Conservation (phyloP, 2,329 filamentous ascomycete genomes). For the Ilyonectria sp. region DNA sequence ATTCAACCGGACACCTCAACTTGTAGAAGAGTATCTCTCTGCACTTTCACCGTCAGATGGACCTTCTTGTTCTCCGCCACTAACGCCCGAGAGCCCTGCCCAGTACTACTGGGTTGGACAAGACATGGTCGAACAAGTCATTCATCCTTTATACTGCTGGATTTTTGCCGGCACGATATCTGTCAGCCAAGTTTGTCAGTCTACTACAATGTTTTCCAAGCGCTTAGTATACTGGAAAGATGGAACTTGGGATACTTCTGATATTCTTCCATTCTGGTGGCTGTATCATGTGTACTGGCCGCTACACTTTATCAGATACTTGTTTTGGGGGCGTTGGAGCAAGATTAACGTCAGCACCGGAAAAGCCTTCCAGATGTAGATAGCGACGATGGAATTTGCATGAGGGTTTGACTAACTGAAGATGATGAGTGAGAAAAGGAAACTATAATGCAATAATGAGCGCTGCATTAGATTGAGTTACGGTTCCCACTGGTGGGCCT, state of each 20-base stretch:
- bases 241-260: constrained; percentile 66
- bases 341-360: constrained; percentile 77
- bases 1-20: constrained; percentile 64
- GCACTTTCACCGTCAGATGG: constrained; percentile 52
- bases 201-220: constrained; percentile 47
- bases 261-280: constrained; percentile 71
- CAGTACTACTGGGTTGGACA: constrained; percentile 77
- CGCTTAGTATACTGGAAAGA: constrained; percentile 68
- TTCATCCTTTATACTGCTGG: constrained; percentile 60
- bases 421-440: no score
- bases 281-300: constrained; percentile 72
- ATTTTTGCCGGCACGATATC: constrained; percentile 44
- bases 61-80: constrained; percentile 27
- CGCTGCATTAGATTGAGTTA: no score
- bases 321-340: constrained; percentile 70
- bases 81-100: constrained; percentile 42
- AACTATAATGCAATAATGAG: no score
- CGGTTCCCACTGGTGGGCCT: no score
- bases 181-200: constrained; percentile 37
- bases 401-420: no score
- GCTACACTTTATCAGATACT: constrained; percentile 61
- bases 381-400: no score
- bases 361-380: constrained; percentile 47
- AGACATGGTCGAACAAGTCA: constrained; percentile 69
- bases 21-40: constrained; percentile 69